phyloP scores from a whole-genome alignment of 306 rosid species.

The Begonia masoniana region DNA sequence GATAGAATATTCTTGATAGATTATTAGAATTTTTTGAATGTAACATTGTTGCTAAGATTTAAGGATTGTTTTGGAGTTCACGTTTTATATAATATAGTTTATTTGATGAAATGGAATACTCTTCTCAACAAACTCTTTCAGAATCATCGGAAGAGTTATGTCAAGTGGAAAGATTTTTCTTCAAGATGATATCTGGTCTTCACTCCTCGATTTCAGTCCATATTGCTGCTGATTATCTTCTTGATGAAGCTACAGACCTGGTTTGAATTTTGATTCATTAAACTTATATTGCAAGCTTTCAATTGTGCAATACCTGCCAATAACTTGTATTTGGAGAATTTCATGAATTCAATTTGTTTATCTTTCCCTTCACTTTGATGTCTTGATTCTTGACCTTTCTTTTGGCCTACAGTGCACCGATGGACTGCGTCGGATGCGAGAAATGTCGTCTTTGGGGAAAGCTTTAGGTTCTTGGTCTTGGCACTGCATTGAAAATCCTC shows the following conservation, averaged over 20 bases:
- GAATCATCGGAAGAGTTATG: constrained; percentile 37
- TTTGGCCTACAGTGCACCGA: constrained; percentile 47
- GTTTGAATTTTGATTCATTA: constrained; percentile 21
- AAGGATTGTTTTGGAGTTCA: too few relatives aligned
- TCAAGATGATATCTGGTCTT: constrained; percentile 95
- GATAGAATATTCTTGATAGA: too few relatives aligned
- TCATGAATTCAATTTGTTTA: not conserved
- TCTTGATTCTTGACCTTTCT: not conserved
- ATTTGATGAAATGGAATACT: too few relatives aligned
- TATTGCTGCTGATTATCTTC: constrained; percentile 78
- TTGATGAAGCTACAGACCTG: constrained; percentile 55
- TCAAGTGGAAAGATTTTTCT: constrained; percentile 79
- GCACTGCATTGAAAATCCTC: constrained; percentile 94
- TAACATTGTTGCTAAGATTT: too few relatives aligned
- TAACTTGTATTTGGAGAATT: not conserved
- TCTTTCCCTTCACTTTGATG: not conserved
- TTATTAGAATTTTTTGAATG: too few relatives aligned
- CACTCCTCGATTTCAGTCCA: constrained; percentile 95
- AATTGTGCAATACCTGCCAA: not conserved
- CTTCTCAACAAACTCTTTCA: too few relatives aligned
- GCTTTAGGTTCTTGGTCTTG: constrained; percentile 98
- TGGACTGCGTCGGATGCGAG: constrained; percentile 99
- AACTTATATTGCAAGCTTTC: not conserved
- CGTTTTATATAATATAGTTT: too few relatives aligned
- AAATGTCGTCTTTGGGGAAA: constrained; percentile 98